Conservation (phyloP, 176 grass and related monocot genomes). For the Secale cereale region DNA sequence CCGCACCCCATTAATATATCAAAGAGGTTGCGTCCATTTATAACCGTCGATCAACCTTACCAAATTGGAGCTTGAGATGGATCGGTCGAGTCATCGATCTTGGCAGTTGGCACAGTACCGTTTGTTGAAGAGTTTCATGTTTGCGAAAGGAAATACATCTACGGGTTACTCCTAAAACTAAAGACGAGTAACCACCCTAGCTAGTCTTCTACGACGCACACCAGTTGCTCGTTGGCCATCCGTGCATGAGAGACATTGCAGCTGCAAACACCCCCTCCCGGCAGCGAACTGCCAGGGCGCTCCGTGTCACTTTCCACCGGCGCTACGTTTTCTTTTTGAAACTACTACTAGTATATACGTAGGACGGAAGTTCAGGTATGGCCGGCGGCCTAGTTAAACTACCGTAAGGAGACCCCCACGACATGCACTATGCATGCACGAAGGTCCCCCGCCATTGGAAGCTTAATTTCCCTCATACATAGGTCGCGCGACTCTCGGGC, state of each 20-base stretch:
- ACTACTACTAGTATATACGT: conserved; percentile 4
- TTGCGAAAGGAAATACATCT: not conserved
- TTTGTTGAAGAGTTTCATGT: not conserved
- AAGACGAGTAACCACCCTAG: not conserved
- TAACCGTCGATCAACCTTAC: not conserved
- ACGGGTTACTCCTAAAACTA: not conserved
- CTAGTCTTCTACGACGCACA: too few species aligned
- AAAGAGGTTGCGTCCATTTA: not conserved
- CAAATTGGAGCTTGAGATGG: not conserved
- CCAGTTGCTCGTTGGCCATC: too few species aligned
- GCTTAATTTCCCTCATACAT: too few species aligned
- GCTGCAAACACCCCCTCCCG: too few species aligned
- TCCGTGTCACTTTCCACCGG: conserved; percentile 37
- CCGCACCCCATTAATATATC: not conserved
- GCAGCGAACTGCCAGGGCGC: not conserved
- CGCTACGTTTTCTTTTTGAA: too few species aligned
- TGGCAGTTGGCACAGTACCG: not conserved
- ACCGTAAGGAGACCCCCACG: not conserved
- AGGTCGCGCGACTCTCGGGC: too few species aligned
- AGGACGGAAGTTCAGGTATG: not conserved
- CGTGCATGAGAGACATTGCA: too few species aligned
- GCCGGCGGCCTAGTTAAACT: not conserved
- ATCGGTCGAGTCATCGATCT: not conserved
- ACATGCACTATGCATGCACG: not conserved
- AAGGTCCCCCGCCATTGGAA: too few species aligned